Evolutionary conservation across 1,139 yeast species (phyloP), one percentile per base, ranked within the genome.

Genomic region (Candida frijolesensis): DNA sequence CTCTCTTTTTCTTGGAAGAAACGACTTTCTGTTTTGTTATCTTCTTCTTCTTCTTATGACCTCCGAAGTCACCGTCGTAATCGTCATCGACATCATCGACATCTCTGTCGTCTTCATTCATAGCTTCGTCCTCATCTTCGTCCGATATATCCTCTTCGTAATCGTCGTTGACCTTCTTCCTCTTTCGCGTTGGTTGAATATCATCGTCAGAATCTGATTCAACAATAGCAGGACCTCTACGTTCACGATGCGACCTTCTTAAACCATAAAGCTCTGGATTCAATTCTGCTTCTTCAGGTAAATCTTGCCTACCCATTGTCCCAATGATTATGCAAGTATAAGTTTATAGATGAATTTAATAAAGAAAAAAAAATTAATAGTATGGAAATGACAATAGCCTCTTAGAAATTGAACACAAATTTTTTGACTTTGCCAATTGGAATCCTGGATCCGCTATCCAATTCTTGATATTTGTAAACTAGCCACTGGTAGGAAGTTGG

Each of bases 191-290:
- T 35, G 48, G 51, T 27, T 39, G 52, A 25, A 52, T 50, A 33
- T 58, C 62, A 22, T 58, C 59, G 34, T 74, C 70, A 10, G 68
- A 70, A 54, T 76, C 80, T 42, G 77, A 70, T 22, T 79, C 83
- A 34, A 65, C 61, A 7, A 74, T 57, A n/a, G 67, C 53, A 3
- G 78, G 75, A 15, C 68, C 68, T 22, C 67, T 64, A 57, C 85
- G 80, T 18, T 89, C 85, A 59, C 98, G 80, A 42, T 87, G 85
- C 33, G 96, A 88, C 60, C 98, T 80, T 65, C 98, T 82, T 53
- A 94, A 78, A 2, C 99, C 99, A 61, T 92, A 94, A 32, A 94
- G 79, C 67, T 90, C 97, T 2, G 99, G 98, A 66, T 90, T 83
- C 49, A 75, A 68, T 49, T 72, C 72, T 19, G 80, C 78, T 52